Evolutionary conservation across 495 filamentous ascomycete species (phyloP).

Genomic region (Daldinia caldariorum): DNA sequence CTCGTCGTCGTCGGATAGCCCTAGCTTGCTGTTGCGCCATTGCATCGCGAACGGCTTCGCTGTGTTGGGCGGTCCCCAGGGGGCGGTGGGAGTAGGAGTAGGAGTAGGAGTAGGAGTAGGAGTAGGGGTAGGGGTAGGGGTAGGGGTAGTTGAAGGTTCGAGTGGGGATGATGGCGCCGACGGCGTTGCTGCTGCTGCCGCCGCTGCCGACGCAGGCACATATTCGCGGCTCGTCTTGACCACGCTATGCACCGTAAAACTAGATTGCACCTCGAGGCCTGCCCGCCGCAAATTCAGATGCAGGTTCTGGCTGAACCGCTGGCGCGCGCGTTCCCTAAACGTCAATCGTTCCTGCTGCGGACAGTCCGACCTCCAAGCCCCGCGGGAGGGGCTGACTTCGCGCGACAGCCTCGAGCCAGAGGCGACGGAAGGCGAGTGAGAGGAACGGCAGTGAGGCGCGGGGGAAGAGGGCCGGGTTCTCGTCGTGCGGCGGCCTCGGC

Average conservation of each 20-base stretch:
- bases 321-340: constrained; percentile 24
- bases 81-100: not conserved
- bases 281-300: constrained; percentile 21
- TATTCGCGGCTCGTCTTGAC: not conserved
- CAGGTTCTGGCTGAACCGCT: not conserved
- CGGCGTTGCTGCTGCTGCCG: not conserved
- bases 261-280: constrained; percentile 6
- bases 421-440: not conserved
- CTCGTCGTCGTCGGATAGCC: not conserved
- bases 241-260: constrained; percentile 36
- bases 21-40: not conserved
- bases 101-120: not conserved
- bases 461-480: not conserved
- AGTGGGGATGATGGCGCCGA: not conserved
- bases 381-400: constrained; percentile 16
- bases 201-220: not conserved
- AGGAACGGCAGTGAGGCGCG: not conserved
- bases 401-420: not conserved
- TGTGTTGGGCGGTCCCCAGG: not conserved
- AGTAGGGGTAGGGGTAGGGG: not conserved
- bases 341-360: constrained; percentile 20
- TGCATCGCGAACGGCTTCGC: not conserved
- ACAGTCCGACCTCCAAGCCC: constrained; percentile 20
- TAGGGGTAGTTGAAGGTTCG: no score
- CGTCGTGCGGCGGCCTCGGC: not conserved